These are phyloP conservation scores for Aspergillus fischeri DNA, from an alignment of 2,329 filamentous ascomycete genomes.

Conservation along the genomic window DNA sequence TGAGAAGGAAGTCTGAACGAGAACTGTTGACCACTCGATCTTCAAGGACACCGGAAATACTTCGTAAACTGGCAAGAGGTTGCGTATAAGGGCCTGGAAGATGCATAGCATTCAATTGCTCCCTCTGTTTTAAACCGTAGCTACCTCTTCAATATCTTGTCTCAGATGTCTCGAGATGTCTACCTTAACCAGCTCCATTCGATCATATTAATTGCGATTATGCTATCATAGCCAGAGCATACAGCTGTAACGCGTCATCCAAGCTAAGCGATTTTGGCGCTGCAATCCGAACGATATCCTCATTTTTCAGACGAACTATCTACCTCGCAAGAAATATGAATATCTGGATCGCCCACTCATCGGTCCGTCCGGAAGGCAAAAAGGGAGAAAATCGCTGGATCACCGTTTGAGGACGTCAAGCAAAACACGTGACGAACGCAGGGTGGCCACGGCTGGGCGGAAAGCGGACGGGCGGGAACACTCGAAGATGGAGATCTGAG, in stretches of 20 bases:
- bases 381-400: slow-evolving; percentile 12
- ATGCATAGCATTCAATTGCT: neutral
- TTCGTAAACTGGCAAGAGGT: neutral
- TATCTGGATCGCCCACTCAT: slow-evolving; percentile 19
- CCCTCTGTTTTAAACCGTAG: neutral
- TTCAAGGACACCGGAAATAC: neutral
- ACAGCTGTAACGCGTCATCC: neutral
- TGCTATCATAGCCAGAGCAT: neutral
- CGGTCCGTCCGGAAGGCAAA: slow-evolving; percentile 23
- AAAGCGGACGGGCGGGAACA: slow-evolving; percentile 21
- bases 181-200: neutral
- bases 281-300: neutral
- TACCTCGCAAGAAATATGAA: neutral
- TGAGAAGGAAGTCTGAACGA: neutral
- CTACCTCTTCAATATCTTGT: neutral
- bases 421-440: slow-evolving; percentile 16
- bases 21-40: neutral
- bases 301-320: neutral
- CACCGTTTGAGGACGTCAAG: slow-evolving; percentile 13
- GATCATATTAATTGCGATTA: neutral
- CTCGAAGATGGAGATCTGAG: slow-evolving; percentile 17
- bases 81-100: neutral
- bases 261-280: neutral
- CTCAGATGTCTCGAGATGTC: neutral
- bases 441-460: slow-evolving; percentile 18